Base-by-base conservation (phyloP, 768 basidiomycete species). In the Paxillus rubicundulus region DNA sequence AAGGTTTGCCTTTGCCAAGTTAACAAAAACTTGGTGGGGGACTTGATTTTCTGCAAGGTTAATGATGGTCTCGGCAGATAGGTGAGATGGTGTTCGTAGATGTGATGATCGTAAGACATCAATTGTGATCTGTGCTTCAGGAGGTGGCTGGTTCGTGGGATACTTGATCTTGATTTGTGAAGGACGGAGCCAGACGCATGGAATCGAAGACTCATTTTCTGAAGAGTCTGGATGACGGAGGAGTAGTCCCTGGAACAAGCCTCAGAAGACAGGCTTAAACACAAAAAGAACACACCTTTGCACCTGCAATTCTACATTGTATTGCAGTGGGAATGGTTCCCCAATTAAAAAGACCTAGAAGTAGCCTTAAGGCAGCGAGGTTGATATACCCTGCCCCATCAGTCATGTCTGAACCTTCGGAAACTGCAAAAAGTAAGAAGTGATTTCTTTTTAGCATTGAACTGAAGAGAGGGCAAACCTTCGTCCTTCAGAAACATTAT, bases 11-110 rank as follows among this genome's bases (percentile, higher is more conserved):
- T 70, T 67, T 32, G 80, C 54, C 2, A 82, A 56, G 0, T 71
- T 46, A 5, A 67, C 44, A 54, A 86, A 82, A 5, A 74, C 63
- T 0, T 40, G 4, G 24, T 65, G 52, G 6, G 76, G 74, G 3
- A 88, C 85, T 0, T 81, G 81, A 58, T 87, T 87, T 50, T 86
- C 84, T 0, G 79, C 73, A 6, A 87, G 70, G 61, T 86, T 86
- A 45, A 85, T 77, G 34, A 86, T 80, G 0, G 76, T 79, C 57
- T 88, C 84, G 1, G 73, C 66, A 1, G 82, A 79, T 5, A 87
- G 69, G 7, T 72, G 69, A 5, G 74, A 70, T 2, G 79, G 75
- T 2, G 73, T 71, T 16, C 70, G 68, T 55, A 84, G 64, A 13
- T 78, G 76, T 0, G 82, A 77, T 0, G 74, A 66, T 0, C 80